phyloP scores from a whole-genome alignment of 108 stramenopile genomes.

The Cyclostephanos tholiformis region DNA sequence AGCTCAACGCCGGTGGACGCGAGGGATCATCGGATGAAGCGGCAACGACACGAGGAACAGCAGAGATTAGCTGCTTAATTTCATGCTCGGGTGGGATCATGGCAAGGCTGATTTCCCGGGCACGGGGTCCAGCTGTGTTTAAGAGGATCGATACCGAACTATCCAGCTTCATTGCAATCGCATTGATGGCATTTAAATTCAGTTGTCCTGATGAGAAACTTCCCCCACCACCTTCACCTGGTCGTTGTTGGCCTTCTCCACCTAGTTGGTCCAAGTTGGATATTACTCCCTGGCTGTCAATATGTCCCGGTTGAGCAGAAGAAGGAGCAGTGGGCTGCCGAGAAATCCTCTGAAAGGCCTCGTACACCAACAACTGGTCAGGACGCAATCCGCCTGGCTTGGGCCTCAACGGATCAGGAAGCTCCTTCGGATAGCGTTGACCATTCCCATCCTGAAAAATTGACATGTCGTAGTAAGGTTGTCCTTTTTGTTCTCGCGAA shows the following conservation, averaged over 20 bases:
- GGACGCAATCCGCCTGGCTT: conserved; percentile 89
- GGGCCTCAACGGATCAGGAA: conserved; percentile 94
- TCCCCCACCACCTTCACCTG: conserved; percentile 17
- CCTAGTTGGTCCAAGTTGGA: conserved; percentile 19
- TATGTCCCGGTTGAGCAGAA: conserved; percentile 15
- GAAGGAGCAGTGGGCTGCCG: conserved; percentile 72
- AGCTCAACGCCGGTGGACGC: conserved; percentile 43
- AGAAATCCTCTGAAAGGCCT: conserved; percentile 92
- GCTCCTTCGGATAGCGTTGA: conserved; percentile 88
- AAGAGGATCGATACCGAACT: conserved; percentile 74
- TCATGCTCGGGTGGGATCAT: conserved; percentile 94
- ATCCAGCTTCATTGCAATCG: conserved; percentile 78
- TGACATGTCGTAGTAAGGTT: conserved; percentile 94
- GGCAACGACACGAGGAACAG: conserved; percentile 81
- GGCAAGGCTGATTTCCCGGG: conserved; percentile 79
- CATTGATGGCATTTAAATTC: conserved; percentile 71
- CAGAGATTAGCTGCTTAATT: conserved; percentile 84
- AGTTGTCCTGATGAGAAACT: conserved; percentile 45
- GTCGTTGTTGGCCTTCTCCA: conserved; percentile 11
- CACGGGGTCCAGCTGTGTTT: conserved; percentile 78
- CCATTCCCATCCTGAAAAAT: conserved; percentile 76
- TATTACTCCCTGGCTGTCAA: conserved; percentile 9
- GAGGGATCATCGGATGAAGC: conserved; percentile 53
- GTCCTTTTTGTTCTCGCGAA: conserved; percentile 84
- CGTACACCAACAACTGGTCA: conserved; percentile 95